Percentiles rank a stretch among this genome's conserved stretches.
Conservation (phyloP, 1,284 basidiomycete genomes). For the Phellinidium pouzarii region DNA sequence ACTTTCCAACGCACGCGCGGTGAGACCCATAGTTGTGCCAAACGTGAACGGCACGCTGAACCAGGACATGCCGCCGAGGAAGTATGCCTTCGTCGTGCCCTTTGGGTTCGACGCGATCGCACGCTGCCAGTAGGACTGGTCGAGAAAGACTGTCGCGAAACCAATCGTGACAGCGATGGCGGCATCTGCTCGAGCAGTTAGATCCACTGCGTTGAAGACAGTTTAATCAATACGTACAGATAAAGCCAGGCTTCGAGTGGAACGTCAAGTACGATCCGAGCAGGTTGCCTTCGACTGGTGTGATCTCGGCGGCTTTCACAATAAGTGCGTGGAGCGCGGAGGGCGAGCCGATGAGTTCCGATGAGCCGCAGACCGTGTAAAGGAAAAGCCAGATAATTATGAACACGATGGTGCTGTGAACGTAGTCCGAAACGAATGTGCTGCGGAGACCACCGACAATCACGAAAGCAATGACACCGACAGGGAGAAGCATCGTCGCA, state of each 20-base stretch:
- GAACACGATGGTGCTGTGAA: conserved; percentile 40
- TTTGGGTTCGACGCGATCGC: conserved; percentile 24
- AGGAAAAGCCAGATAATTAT: conserved; percentile 44
- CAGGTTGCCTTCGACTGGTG: conserved; percentile 59
- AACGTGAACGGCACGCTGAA: conserved; percentile 56
- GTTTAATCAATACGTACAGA: conserved; percentile 35
- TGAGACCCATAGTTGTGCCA: conserved; percentile 49
- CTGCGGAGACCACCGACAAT: conserved; percentile 51
- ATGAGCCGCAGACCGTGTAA: conserved; percentile 38
- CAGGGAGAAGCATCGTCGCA: conserved; percentile 71
- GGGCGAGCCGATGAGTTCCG: conserved; percentile 53
- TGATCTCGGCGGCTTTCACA: conserved; percentile 35
- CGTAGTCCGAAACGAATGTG: conserved; percentile 49
- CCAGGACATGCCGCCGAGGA: conserved; percentile 58
- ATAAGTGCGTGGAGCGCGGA: conserved; percentile 54
- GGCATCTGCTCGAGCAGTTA: conserved; percentile 2
- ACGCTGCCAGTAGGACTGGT: conserved; percentile 31
- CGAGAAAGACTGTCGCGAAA: conserved; percentile 23
- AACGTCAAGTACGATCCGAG: conserved; percentile 67
- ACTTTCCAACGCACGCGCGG: conserved; percentile 41
- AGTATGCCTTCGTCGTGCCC: conserved; percentile 24
- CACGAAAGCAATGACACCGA: conserved; percentile 49
- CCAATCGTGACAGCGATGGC: conserved; percentile 15
- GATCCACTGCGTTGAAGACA: background rate
- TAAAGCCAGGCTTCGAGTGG: conserved; percentile 45